Conservation (phyloP, 208 protist genomes). For the Giardia muris region DNA sequence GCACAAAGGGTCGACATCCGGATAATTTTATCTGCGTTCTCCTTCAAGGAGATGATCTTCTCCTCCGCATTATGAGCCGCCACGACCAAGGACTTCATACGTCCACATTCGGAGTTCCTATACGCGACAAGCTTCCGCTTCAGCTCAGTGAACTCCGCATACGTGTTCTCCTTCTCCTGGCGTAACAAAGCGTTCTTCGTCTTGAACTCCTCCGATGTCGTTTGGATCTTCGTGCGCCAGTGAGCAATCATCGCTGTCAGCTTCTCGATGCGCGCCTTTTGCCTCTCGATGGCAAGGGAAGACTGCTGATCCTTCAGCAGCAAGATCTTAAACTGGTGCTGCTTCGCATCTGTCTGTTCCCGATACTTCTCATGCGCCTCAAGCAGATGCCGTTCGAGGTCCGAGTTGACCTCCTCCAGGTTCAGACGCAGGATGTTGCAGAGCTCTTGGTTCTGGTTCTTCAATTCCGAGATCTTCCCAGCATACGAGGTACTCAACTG, state of each 20-base stretch:
- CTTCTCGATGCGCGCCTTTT: background rate
- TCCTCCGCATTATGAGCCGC: constrained; percentile 23
- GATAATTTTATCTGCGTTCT: constrained; percentile 7
- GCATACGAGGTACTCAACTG: background rate
- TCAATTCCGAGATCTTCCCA: background rate
- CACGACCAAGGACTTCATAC: background rate
- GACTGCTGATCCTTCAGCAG: constrained; percentile 20
- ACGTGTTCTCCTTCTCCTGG: background rate
- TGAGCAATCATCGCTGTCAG: background rate
- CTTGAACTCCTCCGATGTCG: constrained; percentile 15
- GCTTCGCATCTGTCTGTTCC: background rate
- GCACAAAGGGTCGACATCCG: background rate
- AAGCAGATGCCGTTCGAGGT: constrained; percentile 18
- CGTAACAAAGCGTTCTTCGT: background rate
- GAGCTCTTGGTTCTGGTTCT: background rate
- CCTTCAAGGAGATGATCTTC: background rate
- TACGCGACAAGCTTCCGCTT: background rate
- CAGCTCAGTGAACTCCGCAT: background rate
- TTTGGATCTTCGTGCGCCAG: constrained; percentile 8
- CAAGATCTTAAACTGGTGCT: constrained; percentile 27
- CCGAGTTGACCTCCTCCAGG: constrained; percentile 7
- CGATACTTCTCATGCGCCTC: constrained; percentile 17
- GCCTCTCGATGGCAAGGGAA: background rate
- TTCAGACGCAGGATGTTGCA: background rate
- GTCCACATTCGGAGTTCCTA: background rate